Conservation (phyloP, 1,284 basidiomycete genomes). For the Papiliotrema terrestris region DNA sequence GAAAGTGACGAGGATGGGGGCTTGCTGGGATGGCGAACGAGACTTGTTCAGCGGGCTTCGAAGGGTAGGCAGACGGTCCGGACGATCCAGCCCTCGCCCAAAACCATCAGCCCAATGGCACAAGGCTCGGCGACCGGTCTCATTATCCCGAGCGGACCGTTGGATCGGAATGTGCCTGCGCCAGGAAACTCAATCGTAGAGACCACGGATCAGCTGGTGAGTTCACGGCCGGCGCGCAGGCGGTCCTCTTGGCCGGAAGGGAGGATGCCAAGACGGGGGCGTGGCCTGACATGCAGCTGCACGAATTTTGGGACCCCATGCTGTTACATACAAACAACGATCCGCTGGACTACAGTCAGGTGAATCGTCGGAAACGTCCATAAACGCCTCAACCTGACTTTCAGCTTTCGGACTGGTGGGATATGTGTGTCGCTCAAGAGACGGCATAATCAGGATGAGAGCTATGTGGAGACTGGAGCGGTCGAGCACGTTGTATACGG, state of each 20-base stretch:
- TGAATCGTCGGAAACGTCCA: too few species aligned
- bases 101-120: background rate
- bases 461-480: too few species aligned
- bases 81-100: too few species aligned
- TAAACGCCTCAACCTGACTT: too few species aligned
- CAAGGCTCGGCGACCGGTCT: too few species aligned
- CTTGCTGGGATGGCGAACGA: background rate
- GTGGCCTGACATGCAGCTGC: too few species aligned
- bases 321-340: background rate
- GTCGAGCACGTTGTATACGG: too few species aligned
- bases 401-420: too few species aligned
- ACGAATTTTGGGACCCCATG: background rate
- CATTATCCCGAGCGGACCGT: background rate
- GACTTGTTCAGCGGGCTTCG: background rate
- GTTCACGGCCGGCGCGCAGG: background rate
- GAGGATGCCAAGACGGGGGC: too few species aligned
- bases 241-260: too few species aligned
- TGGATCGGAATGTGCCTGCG: background rate
- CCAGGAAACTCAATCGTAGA: background rate
- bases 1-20: background rate
- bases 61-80: background rate
- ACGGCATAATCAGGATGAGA: too few species aligned
- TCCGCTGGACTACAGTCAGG: constrained; percentile 3
- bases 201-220: background rate
- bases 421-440: too few species aligned